Conservation (phyloP, 2,329 filamentous ascomycete species). For the Sarocladium kiliense region DNA sequence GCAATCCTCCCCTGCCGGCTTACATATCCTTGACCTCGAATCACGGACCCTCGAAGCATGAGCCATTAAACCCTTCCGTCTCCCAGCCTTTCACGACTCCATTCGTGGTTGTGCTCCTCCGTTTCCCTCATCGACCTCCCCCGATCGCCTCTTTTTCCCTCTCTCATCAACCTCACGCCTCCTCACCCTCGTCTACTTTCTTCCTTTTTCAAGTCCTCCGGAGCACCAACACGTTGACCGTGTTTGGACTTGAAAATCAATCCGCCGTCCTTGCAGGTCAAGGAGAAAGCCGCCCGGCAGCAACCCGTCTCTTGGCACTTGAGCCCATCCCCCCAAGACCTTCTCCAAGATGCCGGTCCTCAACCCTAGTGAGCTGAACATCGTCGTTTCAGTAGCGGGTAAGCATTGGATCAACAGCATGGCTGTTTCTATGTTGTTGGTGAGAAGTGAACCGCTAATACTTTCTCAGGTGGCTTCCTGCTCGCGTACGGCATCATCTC, state of each 20-base stretch:
- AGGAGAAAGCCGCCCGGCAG: not conserved
- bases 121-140: not conserved
- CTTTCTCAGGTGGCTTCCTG: constrained; percentile 36
- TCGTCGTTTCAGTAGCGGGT: constrained; percentile 16
- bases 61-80: constrained; percentile 5
- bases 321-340: not conserved
- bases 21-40: not conserved
- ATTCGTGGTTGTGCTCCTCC: constrained; percentile 6
- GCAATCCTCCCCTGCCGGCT: not conserved
- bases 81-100: constrained; percentile 6
- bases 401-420: not conserved
- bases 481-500: constrained; percentile 45
- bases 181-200: not conserved
- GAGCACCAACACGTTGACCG: constrained; percentile 4
- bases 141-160: not conserved
- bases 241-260: not conserved
- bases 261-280: constrained; percentile 7
- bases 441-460: constrained; percentile 8
- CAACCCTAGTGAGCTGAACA: constrained; percentile 17
- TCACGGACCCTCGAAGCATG: not conserved
- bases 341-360: constrained; percentile 17
- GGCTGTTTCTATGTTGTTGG: not conserved
- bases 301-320: constrained; percentile 2
- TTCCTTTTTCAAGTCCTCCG: not conserved
- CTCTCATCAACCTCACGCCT: not conserved